Percentiles rank a stretch among this genome's conserved stretches.
phyloP scores from a whole-genome alignment of 371 early-diverging fungal species.

The Batrachochytrium dendrobatidis region DNA sequence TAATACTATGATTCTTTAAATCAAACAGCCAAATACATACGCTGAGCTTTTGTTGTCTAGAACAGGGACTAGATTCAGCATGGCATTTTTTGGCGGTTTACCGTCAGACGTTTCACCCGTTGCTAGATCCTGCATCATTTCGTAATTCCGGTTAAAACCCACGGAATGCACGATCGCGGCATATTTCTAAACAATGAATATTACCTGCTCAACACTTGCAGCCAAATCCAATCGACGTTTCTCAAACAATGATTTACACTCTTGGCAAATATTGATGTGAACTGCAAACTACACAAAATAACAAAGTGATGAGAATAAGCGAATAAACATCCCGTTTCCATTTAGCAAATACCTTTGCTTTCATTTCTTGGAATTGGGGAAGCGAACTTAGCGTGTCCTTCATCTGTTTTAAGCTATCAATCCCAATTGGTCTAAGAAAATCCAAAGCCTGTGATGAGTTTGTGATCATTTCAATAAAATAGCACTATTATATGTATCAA shows the following conservation, averaged over 20 bases:
- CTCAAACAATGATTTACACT: slow-evolving; percentile 76
- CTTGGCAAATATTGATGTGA: slow-evolving; percentile 86
- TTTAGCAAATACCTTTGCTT: slow-evolving; percentile 68
- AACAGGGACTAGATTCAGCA: slow-evolving; percentile 74
- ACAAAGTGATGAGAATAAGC: too few species aligned
- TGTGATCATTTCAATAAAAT: too few species aligned
- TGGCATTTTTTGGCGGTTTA: slow-evolving; percentile 58
- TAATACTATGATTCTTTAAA: not conserved
- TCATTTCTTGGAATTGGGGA: slow-evolving; percentile 90
- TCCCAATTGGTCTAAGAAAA: slow-evolving; percentile 14
- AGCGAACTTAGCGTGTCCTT: slow-evolving; percentile 79
- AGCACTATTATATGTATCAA: not conserved
- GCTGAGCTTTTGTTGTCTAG: slow-evolving; percentile 50
- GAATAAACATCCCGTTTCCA: too few species aligned
- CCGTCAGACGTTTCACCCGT: slow-evolving; percentile 85
- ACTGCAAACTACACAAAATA: slow-evolving; percentile 65
- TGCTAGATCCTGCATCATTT: slow-evolving; percentile 63
- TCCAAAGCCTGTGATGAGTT: too few species aligned
- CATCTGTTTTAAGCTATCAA: slow-evolving; percentile 72
- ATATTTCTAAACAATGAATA: not conserved
- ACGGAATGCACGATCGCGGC: not conserved
- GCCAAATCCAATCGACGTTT: slow-evolving; percentile 60
- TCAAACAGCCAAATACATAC: too few species aligned
- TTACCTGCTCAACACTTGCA: slow-evolving; percentile 72
- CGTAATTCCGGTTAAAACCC: not conserved